Evolutionary conservation across 1,284 basidiomycete species (phyloP), one percentile per base, ranked within the genome.

Genomic region (Apiotrichum brassicae): DNA sequence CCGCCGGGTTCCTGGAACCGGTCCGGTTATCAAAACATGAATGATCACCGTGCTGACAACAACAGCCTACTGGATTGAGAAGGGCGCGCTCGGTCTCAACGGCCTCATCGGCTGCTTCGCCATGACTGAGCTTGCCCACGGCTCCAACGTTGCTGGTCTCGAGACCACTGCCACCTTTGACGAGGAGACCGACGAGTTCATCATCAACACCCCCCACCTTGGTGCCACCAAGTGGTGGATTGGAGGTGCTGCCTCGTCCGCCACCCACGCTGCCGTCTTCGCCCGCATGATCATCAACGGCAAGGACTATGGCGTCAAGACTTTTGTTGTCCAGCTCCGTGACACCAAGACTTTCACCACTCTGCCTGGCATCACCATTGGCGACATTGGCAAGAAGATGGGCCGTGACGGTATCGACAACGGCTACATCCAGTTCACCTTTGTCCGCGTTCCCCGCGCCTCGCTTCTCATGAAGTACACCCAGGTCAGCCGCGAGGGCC

Each of bases 401-500:
- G 79, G 79, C 28, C 66, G 78, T 30, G 78, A 79, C 58, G 78
- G 78, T 80, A 83, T 98, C 49, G 87, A 90, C 77, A 79, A 82
- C 60, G 85, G 82, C 53, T 77, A 80, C 47, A 81, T 97, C 57
- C 83, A 93, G 75, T 87, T 97, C 63, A 82, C 89, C 63, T 83
- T 86, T 64, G 82, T 95, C 46, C 75, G 78, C 49, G 76, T 81
- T 18, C 79, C 79, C 8, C 74, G 79, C 46, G 76, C 77, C 2
- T 62, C 73, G 63, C 79, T 81, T 77, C 75, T 81, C 59, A 80
- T 80, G 78, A 80, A 80, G 70, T 77, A 81, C 66, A 78, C 78
- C 30, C 79, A 80, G 62, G 71, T 72, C 8, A 64, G 76, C 3
- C 72, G 78, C 19, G 74, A 79, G 23, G 72, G 72, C 12, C 51